Conservation (phyloP, 768 basidiomycete species). For the Rhodotorula toruloides region DNA sequence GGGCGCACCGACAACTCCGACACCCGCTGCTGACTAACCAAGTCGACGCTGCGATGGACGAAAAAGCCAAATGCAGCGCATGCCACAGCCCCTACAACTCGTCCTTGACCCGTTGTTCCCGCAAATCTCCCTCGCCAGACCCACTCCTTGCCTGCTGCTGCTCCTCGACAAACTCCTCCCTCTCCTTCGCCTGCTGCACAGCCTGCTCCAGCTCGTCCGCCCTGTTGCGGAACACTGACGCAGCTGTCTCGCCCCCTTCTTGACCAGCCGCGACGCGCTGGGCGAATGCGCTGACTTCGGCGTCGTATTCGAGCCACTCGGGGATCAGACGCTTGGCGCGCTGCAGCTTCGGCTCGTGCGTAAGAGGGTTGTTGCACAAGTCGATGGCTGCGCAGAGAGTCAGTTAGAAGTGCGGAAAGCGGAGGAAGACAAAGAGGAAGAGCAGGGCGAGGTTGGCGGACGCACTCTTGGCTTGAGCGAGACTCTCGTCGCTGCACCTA, state of each 20-base stretch:
- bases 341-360: slow-evolving; percentile 93
- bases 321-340: slow-evolving; percentile 84
- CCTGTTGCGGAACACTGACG: slow-evolving; percentile 29
- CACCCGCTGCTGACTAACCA: too few species aligned
- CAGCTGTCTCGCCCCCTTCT: slow-evolving; percentile 49
- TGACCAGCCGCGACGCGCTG: slow-evolving; percentile 57
- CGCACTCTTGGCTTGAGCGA: slow-evolving; percentile 23
- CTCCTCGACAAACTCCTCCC: slow-evolving; percentile 28
- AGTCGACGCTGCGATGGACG: too few species aligned
- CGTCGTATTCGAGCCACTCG: slow-evolving; percentile 93
- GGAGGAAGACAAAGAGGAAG: background rate
- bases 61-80: background rate
- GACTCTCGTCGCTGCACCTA: slow-evolving; percentile 21
- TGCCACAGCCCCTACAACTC: slow-evolving; percentile 1
- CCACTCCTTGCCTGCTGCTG: background rate
- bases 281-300: slow-evolving; percentile 79
- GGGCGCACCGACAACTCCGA: too few species aligned
- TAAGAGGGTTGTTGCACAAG: slow-evolving; percentile 56
- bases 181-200: slow-evolving; percentile 36
- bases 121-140: background rate
- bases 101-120: slow-evolving; percentile 6
- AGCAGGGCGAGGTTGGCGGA: background rate
- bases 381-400: slow-evolving; percentile 62
- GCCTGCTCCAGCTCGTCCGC: slow-evolving; percentile 42
- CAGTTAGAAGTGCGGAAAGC: slow-evolving; percentile 41